A percentile compares a stretch with the other conserved stretches of the same genome.
Evolutionary conservation across 441 rosid species (phyloP).

Genomic region (Geranium incanum): DNA sequence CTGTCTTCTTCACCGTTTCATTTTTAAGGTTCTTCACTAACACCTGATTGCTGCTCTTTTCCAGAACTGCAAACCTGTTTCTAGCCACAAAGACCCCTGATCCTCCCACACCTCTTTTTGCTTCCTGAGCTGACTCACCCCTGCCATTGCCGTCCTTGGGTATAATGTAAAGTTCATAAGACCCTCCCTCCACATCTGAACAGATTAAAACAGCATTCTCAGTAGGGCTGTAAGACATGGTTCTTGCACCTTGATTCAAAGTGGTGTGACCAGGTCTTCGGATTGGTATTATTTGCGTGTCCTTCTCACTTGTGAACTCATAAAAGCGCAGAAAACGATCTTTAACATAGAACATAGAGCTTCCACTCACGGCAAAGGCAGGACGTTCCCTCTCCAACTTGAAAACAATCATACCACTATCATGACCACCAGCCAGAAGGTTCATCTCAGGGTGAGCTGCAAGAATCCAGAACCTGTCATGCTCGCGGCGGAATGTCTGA

Average conservation of each 20-base stretch:
- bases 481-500: constrained; percentile 76
- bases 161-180: constrained; percentile 68
- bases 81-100: constrained; percentile 73
- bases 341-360: constrained; percentile 56
- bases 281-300: constrained; percentile 69
- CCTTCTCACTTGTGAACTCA: constrained; percentile 27
- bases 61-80: constrained; percentile 72
- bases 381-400: constrained; percentile 86
- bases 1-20: constrained; percentile 53
- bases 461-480: constrained; percentile 81
- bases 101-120: constrained; percentile 68
- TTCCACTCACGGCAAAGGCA: constrained; percentile 75
- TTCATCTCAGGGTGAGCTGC: constrained; percentile 82
- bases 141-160: constrained; percentile 61
- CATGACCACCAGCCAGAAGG: constrained; percentile 86
- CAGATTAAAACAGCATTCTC: constrained; percentile 71
- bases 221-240: constrained; percentile 77
- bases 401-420: constrained; percentile 83
- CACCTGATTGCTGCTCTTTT: constrained; percentile 36
- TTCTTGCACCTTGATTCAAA: constrained; percentile 75
- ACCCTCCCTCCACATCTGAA: constrained; percentile 80
- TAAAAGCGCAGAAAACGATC: constrained; percentile 58
- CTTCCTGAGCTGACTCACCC: constrained; percentile 60
- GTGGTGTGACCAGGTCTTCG: constrained; percentile 66
- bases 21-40: no score